Evolutionary conservation across 2,329 filamentous ascomycete genomes (phyloP).

Genomic region (Claviceps pusilla): DNA sequence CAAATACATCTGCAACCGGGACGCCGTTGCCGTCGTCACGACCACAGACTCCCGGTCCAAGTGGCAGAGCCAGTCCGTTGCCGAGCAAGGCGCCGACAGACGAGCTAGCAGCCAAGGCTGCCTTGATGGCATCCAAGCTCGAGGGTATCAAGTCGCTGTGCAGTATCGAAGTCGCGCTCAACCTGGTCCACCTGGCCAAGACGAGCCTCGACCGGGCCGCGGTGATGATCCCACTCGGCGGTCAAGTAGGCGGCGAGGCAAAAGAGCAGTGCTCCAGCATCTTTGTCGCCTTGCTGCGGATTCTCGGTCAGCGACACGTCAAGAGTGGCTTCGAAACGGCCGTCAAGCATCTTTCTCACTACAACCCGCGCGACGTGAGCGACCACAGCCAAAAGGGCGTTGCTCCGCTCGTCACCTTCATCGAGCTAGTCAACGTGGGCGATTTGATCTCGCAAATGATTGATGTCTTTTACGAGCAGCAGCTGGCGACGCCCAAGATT

Average conservation of each 20-base stretch:
- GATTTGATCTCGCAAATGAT: constrained; percentile 98
- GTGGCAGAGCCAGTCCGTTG: constrained; percentile 23
- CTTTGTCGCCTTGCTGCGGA: constrained; percentile 70
- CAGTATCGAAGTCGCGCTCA: constrained; percentile 87
- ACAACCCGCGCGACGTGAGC: constrained; percentile 73
- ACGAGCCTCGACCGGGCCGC: constrained; percentile 72
- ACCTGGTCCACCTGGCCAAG: constrained; percentile 79
- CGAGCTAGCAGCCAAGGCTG: constrained; percentile 91
- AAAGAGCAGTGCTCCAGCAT: constrained; percentile 80
- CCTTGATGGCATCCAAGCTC: constrained; percentile 84
- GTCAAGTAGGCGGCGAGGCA: constrained; percentile 67
- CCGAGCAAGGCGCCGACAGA: constrained; percentile 61
- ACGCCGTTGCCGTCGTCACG: constrained; percentile 28
- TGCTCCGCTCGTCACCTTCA: constrained; percentile 82
- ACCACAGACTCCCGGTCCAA: constrained; percentile 33
- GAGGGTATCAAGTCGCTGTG: constrained; percentile 92
- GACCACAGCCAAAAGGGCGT: constrained; percentile 60
- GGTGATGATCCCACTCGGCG: constrained; percentile 66
- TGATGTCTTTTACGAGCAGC: constrained; percentile 95
- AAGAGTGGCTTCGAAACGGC: constrained; percentile 89
- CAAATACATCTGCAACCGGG: constrained; percentile 14
- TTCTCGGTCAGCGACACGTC: constrained; percentile 74
- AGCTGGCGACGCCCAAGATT: constrained; percentile 67
- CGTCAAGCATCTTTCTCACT: constrained; percentile 75
- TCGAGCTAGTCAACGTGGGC: constrained; percentile 94